Conservation (phyloP, 257 asterid genomes). For the Jacaranda copaia region DNA sequence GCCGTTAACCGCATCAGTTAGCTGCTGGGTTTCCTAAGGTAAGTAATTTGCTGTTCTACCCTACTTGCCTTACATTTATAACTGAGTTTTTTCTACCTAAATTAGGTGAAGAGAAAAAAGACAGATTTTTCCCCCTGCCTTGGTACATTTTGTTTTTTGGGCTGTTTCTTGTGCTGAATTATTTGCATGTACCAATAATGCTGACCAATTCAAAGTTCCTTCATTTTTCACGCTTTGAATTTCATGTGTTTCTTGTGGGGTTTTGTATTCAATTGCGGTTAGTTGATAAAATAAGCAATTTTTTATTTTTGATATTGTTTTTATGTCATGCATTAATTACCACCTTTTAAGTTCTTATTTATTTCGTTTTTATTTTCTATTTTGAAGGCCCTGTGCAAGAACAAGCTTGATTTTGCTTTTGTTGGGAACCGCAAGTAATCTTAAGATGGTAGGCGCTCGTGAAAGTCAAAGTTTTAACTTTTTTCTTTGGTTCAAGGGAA, state of each 20-base stretch:
- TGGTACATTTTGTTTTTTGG: neutral
- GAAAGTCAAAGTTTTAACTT: slow-evolving; percentile 26
- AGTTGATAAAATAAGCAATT: slow-evolving; percentile 1
- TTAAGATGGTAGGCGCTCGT: slow-evolving; percentile 43
- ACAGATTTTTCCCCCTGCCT: neutral
- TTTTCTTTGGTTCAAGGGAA: slow-evolving; percentile 13
- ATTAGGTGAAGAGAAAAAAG: slow-evolving; percentile 1
- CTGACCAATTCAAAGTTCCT: neutral
- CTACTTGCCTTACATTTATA: neutral
- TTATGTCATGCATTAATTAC: neutral
- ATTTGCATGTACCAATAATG: slow-evolving; percentile 38
- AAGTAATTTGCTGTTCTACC: neutral
- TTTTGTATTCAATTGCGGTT: slow-evolving; percentile 14
- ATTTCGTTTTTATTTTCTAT: neutral
- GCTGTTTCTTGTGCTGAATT: slow-evolving; percentile 7
- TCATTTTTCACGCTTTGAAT: neutral
- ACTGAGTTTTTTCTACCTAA: neutral
- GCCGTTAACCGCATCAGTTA: slow-evolving; percentile 19
- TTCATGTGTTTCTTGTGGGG: neutral
- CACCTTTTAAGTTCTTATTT: neutral
- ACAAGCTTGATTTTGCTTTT: slow-evolving; percentile 16
- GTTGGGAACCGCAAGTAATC: slow-evolving; percentile 27
- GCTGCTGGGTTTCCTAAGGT: neutral
- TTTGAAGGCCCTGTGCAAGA: slow-evolving; percentile 33
- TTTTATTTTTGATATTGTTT: neutral